phyloP scores from a whole-genome alignment of 768 basidiomycete species.

The Hericium rajendrae region DNA sequence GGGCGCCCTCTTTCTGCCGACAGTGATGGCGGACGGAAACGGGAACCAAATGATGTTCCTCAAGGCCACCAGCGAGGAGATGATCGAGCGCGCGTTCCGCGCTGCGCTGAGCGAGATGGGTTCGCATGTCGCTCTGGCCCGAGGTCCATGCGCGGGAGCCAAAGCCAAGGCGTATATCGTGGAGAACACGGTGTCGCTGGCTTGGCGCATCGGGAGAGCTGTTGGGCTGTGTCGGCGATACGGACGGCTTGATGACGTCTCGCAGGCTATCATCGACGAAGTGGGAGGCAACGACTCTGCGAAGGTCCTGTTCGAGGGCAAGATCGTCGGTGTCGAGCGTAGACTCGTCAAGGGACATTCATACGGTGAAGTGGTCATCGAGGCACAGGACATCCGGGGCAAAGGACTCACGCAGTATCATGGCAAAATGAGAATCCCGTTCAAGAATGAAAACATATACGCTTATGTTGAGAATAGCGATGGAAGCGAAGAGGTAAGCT shows the following conservation, averaged over 20 bases:
- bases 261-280: conserved; percentile 19
- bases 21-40: conserved; percentile 27
- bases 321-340: conserved; percentile 43
- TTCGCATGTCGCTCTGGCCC: conserved; percentile 36
- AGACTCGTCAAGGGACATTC: conserved; percentile 31
- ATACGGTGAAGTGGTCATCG: conserved; percentile 28
- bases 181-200: conserved; percentile 44
- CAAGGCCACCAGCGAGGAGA: conserved; percentile 31
- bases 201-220: conserved; percentile 55
- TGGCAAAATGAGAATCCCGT: conserved; percentile 27
- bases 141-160: conserved; percentile 29
- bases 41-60: conserved; percentile 33
- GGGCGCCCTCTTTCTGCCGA: conserved; percentile 21
- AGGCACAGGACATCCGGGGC: conserved; percentile 15
- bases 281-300: conserved; percentile 21
- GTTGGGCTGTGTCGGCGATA: conserved; percentile 41
- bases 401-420: background rate
- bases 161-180: conserved; percentile 28
- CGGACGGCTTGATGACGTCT: conserved; percentile 29
- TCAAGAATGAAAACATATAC: conserved; percentile 47
- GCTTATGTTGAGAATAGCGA: conserved; percentile 22
- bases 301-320: conserved; percentile 45
- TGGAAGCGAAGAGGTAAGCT: conserved; percentile 13
- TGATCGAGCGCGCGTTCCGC: conserved; percentile 37
- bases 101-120: conserved; percentile 45